Conservation (phyloP, 164 flowering plant species). For the Vitis cinerea region DNA sequence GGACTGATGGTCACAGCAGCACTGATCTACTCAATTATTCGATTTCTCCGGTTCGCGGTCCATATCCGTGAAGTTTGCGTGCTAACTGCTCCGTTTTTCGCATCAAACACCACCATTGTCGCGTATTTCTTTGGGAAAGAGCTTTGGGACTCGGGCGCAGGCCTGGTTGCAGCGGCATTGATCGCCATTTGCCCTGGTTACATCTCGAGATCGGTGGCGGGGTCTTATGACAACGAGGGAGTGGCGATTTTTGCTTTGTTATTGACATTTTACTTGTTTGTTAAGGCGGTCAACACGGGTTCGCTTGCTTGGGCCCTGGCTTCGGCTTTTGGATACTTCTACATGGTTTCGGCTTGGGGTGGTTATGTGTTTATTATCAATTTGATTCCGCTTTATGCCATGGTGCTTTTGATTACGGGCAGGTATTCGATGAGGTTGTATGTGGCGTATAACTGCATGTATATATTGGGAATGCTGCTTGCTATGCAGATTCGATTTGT, state of each 20-base stretch:
- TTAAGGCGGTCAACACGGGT: constrained; percentile 95
- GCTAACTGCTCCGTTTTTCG: constrained; percentile 91
- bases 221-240: constrained; percentile 94
- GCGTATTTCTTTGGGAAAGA: constrained; percentile 97
- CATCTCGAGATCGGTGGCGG: constrained; percentile 92
- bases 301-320: constrained; percentile 90
- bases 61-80: constrained; percentile 97
- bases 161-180: constrained; percentile 86
- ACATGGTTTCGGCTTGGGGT: constrained; percentile 99
- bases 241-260: constrained; percentile 91
- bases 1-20: constrained; percentile 98
- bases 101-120: constrained; percentile 86
- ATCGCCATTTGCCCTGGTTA: constrained; percentile 98
- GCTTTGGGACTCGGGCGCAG: constrained; percentile 92
- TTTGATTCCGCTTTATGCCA: constrained; percentile 82
- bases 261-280: constrained; percentile 82
- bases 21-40: constrained; percentile 56
- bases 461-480: constrained; percentile 87
- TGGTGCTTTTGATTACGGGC: constrained; percentile 87
- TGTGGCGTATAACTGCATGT: constrained; percentile 89
- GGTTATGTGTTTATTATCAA: constrained; percentile 97
- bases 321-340: constrained; percentile 92
- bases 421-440: constrained; percentile 92
- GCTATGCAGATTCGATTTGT: constrained; percentile 99
- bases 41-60: constrained; percentile 70